These are phyloP conservation scores for Capsella rubella DNA, from an alignment of 441 rosid genomes.

Conservation along the genomic window DNA sequence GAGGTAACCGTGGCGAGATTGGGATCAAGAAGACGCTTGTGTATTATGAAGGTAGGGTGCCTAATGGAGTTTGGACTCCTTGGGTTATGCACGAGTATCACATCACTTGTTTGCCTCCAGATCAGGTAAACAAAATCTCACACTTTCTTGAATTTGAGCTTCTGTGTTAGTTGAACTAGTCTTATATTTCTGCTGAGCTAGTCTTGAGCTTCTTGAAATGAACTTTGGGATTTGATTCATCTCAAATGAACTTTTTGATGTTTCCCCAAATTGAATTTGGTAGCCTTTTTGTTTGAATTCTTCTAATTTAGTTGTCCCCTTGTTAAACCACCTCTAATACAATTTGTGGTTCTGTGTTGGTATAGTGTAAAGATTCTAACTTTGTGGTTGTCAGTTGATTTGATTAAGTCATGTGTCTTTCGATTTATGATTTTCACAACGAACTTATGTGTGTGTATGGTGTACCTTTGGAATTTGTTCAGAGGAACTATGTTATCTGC, in stretches of 20 bases:
- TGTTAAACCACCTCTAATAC: neutral
- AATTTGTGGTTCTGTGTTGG: neutral
- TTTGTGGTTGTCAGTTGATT: neutral
- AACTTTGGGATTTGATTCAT: neutral
- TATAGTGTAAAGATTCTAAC: neutral
- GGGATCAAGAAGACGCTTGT: slow-evolving; percentile 44
- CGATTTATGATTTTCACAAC: neutral
- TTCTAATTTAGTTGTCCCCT: neutral
- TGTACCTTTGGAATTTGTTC: neutral
- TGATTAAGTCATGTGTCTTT: neutral
- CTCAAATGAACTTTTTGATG: too few species aligned
- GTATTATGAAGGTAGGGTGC: slow-evolving; percentile 8
- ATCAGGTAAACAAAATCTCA: neutral
- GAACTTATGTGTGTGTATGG: neutral
- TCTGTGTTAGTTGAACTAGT: neutral
- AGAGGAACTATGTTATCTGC: slow-evolving; percentile 27
- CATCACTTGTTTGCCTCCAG: neutral
- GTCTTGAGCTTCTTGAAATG: neutral
- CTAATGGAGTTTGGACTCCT: slow-evolving; percentile 32
- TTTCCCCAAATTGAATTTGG: too few species aligned
- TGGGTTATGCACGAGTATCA: slow-evolving; percentile 30
- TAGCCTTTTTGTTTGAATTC: too few species aligned
- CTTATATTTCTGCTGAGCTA: neutral
- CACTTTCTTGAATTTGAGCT: neutral
- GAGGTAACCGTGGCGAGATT: slow-evolving; percentile 2